Evolutionary conservation across 768 basidiomycete genomes (phyloP).

Genomic region (Kwoniella dejecticola): DNA sequence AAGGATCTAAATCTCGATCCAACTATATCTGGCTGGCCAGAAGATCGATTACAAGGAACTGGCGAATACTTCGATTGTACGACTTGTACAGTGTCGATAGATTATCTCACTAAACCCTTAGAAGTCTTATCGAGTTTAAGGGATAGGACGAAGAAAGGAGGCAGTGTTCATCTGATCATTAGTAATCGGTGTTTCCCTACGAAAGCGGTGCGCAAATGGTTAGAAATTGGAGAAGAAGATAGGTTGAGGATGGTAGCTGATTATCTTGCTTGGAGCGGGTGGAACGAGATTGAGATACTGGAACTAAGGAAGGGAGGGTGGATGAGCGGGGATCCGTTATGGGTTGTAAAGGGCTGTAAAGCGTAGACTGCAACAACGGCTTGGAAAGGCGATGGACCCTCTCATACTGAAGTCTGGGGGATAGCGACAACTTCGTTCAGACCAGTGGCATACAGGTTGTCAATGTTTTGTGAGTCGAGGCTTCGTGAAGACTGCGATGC

Average conservation of each 20-base stretch:
- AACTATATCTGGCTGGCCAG: neutral
- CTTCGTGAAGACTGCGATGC: too few relatives aligned
- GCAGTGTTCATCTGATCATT: slow-evolving; percentile 2
- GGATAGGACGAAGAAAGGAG: neutral
- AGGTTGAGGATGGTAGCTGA: slow-evolving; percentile 4
- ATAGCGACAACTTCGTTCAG: too few relatives aligned
- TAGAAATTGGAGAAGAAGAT: neutral
- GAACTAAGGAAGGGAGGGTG: neutral
- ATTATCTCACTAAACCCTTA: slow-evolving; percentile 1
- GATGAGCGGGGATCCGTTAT: neutral
- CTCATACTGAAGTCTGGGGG: too few relatives aligned
- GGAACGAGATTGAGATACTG: neutral
- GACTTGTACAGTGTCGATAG: slow-evolving; percentile 10
- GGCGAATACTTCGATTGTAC: neutral
- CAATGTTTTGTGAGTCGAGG: too few relatives aligned
- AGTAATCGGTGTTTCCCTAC: slow-evolving; percentile 8
- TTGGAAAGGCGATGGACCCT: too few relatives aligned
- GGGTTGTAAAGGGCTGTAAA: neutral
- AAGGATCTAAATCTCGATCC: slow-evolving; percentile 3
- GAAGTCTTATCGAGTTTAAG: neutral
- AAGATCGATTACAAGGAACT: neutral
- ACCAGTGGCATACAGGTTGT: too few relatives aligned
- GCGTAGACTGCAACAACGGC: neutral
- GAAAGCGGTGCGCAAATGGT: neutral
- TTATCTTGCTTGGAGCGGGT: slow-evolving; percentile 3